A percentile compares a stretch with the other conserved stretches of the same genome.
These are phyloP conservation scores for Schizochytrium sp. DNA, from an alignment of 108 stramenopile species.

Conservation along the genomic window DNA sequence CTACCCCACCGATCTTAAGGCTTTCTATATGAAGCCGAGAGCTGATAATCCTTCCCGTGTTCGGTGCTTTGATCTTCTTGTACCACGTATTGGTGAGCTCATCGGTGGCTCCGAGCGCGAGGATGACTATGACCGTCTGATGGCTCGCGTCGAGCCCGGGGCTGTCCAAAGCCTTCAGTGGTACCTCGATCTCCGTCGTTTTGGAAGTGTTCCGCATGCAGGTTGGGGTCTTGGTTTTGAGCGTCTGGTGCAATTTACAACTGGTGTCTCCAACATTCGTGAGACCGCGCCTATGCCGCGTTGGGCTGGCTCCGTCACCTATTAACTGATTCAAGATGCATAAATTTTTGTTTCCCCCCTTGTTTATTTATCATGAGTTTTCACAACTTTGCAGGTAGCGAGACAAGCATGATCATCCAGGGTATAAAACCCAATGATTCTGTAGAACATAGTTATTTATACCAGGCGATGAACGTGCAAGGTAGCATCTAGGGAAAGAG, in stretches of 20 bases:
- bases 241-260: conserved; percentile 95
- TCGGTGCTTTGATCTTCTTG: conserved; percentile 97
- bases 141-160: conserved; percentile 59
- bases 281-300: conserved; percentile 98
- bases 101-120: conserved; percentile 97
- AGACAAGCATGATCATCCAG: no score
- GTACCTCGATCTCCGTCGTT: conserved; percentile 91
- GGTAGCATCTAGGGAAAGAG: no score
- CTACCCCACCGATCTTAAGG: conserved; percentile 96
- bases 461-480: no score
- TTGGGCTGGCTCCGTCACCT: conserved; percentile 83
- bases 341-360: no score
- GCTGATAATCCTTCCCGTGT: conserved; percentile 96
- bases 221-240: conserved; percentile 99
- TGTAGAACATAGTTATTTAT: no score
- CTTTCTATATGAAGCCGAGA: conserved; percentile 99
- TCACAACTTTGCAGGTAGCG: background rate
- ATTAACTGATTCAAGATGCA: background rate
- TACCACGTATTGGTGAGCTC: conserved; percentile 97
- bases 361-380: background rate
- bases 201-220: conserved; percentile 96
- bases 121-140: conserved; percentile 75
- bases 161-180: conserved; percentile 71
- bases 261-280: conserved; percentile 97
- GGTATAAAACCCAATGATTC: no score